Evolutionary conservation across 148 eudicot species (phyloP).

Genomic region (Fagopyrum esculentum): DNA sequence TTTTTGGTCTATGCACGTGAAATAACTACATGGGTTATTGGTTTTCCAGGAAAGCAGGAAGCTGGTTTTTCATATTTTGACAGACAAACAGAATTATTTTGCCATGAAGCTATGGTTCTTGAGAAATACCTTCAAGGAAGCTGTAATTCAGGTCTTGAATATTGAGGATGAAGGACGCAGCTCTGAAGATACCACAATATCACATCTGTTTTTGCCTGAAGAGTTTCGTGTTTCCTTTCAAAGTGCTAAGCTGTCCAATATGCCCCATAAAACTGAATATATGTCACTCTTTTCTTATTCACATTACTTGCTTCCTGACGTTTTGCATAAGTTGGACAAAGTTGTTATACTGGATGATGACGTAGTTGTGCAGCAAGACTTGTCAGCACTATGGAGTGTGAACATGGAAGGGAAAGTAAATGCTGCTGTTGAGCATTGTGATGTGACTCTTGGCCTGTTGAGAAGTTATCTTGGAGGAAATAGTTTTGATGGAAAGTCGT

Average conservation of each 20-base stretch:
- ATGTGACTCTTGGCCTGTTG: conserved; percentile 55
- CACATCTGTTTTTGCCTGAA: conserved; percentile 50
- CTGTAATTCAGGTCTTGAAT: conserved; percentile 69
- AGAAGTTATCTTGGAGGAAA: conserved; percentile 41
- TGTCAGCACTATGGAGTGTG: conserved; percentile 70
- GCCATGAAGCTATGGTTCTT: conserved; percentile 87
- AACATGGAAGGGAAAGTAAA: conserved; percentile 72
- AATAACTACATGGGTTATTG: neutral
- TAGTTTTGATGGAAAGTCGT: conserved; percentile 39
- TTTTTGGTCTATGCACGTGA: neutral
- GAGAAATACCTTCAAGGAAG: conserved; percentile 55
- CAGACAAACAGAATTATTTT: conserved; percentile 72
- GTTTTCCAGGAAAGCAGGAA: conserved; percentile 67
- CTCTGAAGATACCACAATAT: conserved; percentile 20
- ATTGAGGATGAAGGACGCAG: conserved; percentile 50
- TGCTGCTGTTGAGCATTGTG: conserved; percentile 73
- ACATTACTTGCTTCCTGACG: conserved; percentile 69
- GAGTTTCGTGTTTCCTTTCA: conserved; percentile 74
- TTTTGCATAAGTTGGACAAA: conserved; percentile 60
- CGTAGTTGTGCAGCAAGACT: conserved; percentile 72
- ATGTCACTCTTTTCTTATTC: conserved; percentile 70
- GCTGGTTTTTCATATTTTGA: conserved; percentile 84
- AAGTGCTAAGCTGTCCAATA: conserved; percentile 31
- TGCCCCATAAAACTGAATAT: conserved; percentile 50
- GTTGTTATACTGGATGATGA: conserved; percentile 86